Evolutionary conservation across 768 basidiomycete species (phyloP).

Genomic region (Lactarius hengduanensis): DNA sequence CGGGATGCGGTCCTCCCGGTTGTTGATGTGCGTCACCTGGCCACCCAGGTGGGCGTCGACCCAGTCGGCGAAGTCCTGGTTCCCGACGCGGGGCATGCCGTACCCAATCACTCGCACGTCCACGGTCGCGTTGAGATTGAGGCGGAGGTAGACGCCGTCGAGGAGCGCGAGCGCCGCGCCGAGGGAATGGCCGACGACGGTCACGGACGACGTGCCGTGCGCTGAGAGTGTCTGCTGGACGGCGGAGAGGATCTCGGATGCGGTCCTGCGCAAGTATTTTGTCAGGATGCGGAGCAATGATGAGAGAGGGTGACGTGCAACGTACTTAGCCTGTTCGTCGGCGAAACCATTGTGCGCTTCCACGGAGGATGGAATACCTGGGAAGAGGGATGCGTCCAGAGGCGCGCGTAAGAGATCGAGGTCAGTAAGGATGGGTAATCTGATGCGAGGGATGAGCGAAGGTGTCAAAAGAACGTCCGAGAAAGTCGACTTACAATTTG

Average conservation of each 20-base stretch:
- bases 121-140: not conserved
- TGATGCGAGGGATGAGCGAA: slow-evolving; percentile 22
- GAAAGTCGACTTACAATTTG: slow-evolving; percentile 32
- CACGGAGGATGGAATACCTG: slow-evolving; percentile 45
- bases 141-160: slow-evolving; percentile 7
- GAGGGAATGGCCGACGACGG: slow-evolving; percentile 14
- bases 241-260: not conserved
- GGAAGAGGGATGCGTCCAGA: slow-evolving; percentile 47
- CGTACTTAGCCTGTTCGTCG: slow-evolving; percentile 45
- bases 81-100: slow-evolving; percentile 19
- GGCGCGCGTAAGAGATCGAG: slow-evolving; percentile 37
- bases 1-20: not conserved
- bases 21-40: slow-evolving; percentile 35
- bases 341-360: slow-evolving; percentile 49
- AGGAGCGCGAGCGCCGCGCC: slow-evolving; percentile 16
- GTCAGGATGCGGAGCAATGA: not conserved
- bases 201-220: not conserved
- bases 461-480: not conserved
- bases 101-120: slow-evolving; percentile 4
- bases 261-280: slow-evolving; percentile 7
- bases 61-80: slow-evolving; percentile 6
- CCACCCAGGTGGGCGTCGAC: slow-evolving; percentile 42
- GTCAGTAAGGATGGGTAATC: slow-evolving; percentile 44
- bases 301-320: not conserved
- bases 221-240: slow-evolving; percentile 1